These are phyloP conservation scores for Pisolithus albus DNA, from an alignment of 768 basidiomycete species.

Conservation along the genomic window DNA sequence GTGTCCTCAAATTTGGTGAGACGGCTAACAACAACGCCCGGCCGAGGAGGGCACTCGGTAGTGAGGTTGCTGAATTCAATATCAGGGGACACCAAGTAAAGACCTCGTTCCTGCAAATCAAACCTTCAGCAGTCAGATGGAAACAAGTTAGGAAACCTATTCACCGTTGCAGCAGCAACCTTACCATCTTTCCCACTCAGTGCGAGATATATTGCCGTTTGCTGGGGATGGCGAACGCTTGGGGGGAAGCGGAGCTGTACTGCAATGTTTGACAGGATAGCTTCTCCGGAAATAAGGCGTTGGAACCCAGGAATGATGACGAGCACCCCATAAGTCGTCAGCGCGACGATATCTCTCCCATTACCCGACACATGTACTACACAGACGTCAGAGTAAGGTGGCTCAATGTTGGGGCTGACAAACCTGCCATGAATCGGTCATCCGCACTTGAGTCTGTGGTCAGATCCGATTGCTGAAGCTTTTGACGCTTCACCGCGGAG, in stretches of 20 bases:
- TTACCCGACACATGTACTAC: conserved; percentile 41
- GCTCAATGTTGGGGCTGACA: neutral
- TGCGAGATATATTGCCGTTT: conserved; percentile 42
- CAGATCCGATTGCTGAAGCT: conserved; percentile 8
- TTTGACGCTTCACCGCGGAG: conserved; percentile 16
- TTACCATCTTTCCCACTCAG: conserved; percentile 34
- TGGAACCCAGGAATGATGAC: conserved; percentile 25
- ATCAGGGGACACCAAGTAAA: conserved; percentile 21
- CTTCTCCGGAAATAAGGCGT: conserved; percentile 23
- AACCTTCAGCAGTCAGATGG: neutral
- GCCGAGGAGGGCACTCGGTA: conserved; percentile 28
- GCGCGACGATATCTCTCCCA: conserved; percentile 33
- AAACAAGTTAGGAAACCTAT: conserved; percentile 8
- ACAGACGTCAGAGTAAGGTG: neutral
- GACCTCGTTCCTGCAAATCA: conserved; percentile 12
- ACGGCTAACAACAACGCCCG: conserved; percentile 21
- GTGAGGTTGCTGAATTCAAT: conserved; percentile 13
- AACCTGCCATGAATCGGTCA: conserved; percentile 24
- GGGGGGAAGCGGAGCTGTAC: conserved; percentile 20
- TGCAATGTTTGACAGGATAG: conserved; percentile 36
- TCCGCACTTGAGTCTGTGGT: neutral
- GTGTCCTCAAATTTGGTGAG: conserved; percentile 12
- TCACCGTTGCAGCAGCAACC: conserved; percentile 44
- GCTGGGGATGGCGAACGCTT: neutral
- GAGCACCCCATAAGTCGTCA: conserved; percentile 17